Evolutionary conservation across 768 basidiomycete genomes (phyloP).

Genomic region (Termitomyces sp.): DNA sequence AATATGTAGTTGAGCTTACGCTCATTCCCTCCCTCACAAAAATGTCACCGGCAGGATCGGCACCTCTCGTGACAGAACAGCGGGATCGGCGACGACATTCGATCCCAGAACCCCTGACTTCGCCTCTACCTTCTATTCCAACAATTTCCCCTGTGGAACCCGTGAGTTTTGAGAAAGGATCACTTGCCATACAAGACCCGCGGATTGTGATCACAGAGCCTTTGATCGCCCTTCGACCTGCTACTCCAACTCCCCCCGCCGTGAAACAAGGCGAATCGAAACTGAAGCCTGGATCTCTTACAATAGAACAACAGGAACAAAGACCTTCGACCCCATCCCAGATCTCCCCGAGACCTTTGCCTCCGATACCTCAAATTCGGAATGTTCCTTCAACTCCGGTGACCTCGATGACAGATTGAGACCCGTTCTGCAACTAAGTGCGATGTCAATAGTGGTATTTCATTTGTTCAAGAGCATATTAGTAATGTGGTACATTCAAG

Average conservation of each 20-base stretch:
- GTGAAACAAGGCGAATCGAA: neutral
- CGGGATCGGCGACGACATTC: neutral
- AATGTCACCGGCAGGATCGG: neutral
- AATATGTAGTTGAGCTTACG: slow-evolving; percentile 1
- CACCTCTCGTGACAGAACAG: neutral
- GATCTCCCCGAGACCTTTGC: neutral
- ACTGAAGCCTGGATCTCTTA: neutral
- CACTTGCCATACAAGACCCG: neutral
- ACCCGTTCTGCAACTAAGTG: too few relatives aligned
- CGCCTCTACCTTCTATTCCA: neutral
- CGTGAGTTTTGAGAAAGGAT: too few relatives aligned
- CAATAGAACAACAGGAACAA: neutral
- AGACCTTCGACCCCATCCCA: neutral
- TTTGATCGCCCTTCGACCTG: neutral
- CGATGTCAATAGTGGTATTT: neutral
- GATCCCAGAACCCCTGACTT: neutral
- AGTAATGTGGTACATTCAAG: neutral
- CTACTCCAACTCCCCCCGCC: too few relatives aligned
- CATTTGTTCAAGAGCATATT: neutral
- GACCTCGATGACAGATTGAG: neutral
- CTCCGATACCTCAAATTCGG: neutral
- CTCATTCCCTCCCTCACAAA: neutral
- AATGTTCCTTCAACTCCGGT: neutral
- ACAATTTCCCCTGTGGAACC: neutral
- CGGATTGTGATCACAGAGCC: neutral